A percentile compares a stretch with the other conserved stretches of the same genome.
Conservation (phyloP, 805 yeast genomes). For the Diddensiella caesifluorescens region DNA sequence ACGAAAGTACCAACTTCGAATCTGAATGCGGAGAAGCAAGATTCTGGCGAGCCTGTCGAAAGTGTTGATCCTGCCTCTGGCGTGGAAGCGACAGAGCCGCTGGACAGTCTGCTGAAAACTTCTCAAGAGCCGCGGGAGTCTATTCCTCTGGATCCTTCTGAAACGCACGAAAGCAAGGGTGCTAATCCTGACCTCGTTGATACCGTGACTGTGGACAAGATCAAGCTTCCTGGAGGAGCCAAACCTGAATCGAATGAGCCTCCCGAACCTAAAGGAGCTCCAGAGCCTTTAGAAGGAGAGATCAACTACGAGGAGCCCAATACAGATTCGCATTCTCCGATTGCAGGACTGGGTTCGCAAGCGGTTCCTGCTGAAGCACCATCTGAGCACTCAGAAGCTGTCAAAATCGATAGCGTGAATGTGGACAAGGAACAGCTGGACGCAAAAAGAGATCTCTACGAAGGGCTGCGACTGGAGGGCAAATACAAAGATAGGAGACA, state of each 20-base stretch:
- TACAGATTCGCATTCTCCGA: neutral
- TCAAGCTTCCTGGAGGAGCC: conserved; percentile 1
- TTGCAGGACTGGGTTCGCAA: too few species aligned
- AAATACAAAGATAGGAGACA: neutral
- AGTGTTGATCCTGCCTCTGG: too few species aligned
- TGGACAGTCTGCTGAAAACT: too few species aligned
- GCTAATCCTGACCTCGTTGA: neutral
- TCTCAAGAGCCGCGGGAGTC: too few species aligned
- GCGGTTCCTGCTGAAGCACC: too few species aligned
- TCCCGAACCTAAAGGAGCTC: too few species aligned
- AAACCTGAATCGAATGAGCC: neutral
- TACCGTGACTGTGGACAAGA: conserved; percentile 1
- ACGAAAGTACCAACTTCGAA: conserved; percentile 9
- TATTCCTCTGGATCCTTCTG: neutral
- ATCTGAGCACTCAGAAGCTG: too few species aligned
- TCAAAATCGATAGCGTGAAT: neutral
- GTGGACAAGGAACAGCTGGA: neutral
- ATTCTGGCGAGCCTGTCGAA: neutral
- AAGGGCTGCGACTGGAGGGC: neutral
- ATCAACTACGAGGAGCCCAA: neutral
- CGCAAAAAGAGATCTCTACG: neutral
- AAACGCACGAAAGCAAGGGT: neutral
- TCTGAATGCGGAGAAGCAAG: neutral
- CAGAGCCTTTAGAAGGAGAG: neutral
- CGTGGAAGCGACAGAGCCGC: too few species aligned